A percentile compares a stretch with the other conserved stretches of the same genome.
Evolutionary conservation across 2,329 filamentous ascomycete species (phyloP).

Genomic region (Talaromyces islandicus): DNA sequence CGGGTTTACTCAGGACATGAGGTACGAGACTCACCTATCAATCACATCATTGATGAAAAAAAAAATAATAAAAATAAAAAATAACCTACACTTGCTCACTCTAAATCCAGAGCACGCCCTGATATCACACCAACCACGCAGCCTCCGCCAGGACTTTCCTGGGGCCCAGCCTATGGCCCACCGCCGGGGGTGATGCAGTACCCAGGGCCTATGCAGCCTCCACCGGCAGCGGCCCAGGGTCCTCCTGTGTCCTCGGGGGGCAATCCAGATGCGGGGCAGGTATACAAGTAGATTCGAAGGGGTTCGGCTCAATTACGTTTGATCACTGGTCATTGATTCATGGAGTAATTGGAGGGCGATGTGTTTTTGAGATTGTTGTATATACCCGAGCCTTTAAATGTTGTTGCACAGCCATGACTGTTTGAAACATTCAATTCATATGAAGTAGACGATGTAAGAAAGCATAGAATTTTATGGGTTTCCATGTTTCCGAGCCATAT

Average conservation of each 20-base stretch:
- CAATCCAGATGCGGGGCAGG: slow-evolving; percentile 3
- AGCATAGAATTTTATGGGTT: too few relatives aligned
- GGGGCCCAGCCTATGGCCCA: slow-evolving; percentile 16
- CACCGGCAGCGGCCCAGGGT: background rate
- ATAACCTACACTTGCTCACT: too few relatives aligned
- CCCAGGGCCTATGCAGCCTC: background rate
- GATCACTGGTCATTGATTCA: too few relatives aligned
- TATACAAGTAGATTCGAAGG: background rate
- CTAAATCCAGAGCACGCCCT: slow-evolving; percentile 25
- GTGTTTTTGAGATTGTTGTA: background rate
- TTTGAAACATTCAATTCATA: too few relatives aligned
- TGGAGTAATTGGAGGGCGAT: background rate
- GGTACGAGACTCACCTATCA: slow-evolving; percentile 16
- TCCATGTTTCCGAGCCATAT: too few relatives aligned
- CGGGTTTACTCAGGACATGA: slow-evolving; percentile 31
- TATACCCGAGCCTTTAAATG: background rate
- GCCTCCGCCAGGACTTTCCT: slow-evolving; percentile 23
- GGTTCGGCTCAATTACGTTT: too few relatives aligned
- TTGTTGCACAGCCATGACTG: background rate
- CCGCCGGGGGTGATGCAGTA: background rate
- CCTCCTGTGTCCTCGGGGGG: slow-evolving; percentile 2
- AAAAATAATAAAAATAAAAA: too few relatives aligned
- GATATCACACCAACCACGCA: slow-evolving; percentile 33
- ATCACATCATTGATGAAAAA: too few relatives aligned
- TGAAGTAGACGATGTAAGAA: too few relatives aligned